Base-by-base conservation (phyloP, 805 yeast species). In the Candida hungchunana region DNA sequence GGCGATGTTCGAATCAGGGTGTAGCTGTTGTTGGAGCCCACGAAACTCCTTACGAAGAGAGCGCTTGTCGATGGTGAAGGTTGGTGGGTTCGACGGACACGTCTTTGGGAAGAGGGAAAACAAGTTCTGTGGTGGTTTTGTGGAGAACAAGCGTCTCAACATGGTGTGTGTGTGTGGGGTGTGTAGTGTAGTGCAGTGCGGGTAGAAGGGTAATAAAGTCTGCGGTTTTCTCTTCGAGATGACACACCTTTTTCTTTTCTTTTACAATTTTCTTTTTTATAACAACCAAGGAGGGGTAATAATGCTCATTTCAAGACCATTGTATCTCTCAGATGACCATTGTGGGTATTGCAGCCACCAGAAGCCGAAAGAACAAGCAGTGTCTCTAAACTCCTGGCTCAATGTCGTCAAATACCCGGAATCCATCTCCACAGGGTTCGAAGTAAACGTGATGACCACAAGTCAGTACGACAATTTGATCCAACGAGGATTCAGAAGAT, bases 31-130 rank as follows among this genome's bases (percentile, higher is more conserved):
- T 58, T 90, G 97, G 20, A 88, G 63, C 7, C 52, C 45, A 26
- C 95, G 63, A 56, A 78, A 90, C 56, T 93, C 97, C 39, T 76
- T 71, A 34, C 95, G 71, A 31, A 90, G 67, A 13, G 61, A 51
- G 31, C 67, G 62, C 11, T 65, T 50, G 50, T 86, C 78, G 5
- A 87, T 59, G 2, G 56, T 51, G 61, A 87, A 90, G 3, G 88
- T 87, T 3, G 89, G 88, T 2, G 79, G 74, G 0, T 80, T 80
- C 2, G 66, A 37, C 0, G 85, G 81, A 42, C 86, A 79, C 0
- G 88, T 77, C 50, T 73, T 67, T 0, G 96, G 97, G 56, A 90
- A 90, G 12, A 84, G 55, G 15, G 65, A 59, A 56, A 78, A 89
- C 53, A 65, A 80, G 32, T 65, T 64, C 9, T 14, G 8, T 3